Conservation (phyloP, 345 rosid species). For the Citrus sinensis region DNA sequence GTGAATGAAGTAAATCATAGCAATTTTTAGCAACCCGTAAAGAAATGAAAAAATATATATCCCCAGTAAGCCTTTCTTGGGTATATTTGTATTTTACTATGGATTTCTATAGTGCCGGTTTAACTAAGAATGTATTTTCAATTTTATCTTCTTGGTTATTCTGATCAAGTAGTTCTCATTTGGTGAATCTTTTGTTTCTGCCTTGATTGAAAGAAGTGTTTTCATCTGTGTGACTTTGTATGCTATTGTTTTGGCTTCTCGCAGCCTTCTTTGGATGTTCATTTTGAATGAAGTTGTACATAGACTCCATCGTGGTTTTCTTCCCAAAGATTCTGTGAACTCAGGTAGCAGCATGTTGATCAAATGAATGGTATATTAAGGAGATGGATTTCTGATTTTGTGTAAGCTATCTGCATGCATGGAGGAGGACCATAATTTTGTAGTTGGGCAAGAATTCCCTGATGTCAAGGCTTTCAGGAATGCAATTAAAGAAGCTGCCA, state of each 20-base stretch:
- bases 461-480: conserved; percentile 56
- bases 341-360: background rate
- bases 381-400: conserved; percentile 10
- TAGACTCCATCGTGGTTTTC: background rate
- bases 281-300: background rate
- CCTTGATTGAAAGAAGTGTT: background rate
- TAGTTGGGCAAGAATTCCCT: conserved; percentile 54
- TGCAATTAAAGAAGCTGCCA: conserved; percentile 55
- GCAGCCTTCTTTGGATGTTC: conserved; percentile 7
- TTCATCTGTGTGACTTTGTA: background rate
- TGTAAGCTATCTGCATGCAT: conserved; percentile 13
- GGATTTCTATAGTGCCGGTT: background rate
- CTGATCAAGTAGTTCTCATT: background rate
- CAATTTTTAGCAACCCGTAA: background rate
- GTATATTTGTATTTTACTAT: background rate
- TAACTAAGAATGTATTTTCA: background rate
- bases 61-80: background rate
- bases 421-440: conserved; percentile 34
- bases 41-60: too few species aligned
- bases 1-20: background rate
- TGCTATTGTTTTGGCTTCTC: conserved; percentile 2
- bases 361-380: conserved; percentile 3
- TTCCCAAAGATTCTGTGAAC: background rate
- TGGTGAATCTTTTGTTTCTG: background rate
- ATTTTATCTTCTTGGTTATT: background rate